Conservation (phyloP, 2,329 filamentous ascomycete genomes). For the Stachybotrys elegans region DNA sequence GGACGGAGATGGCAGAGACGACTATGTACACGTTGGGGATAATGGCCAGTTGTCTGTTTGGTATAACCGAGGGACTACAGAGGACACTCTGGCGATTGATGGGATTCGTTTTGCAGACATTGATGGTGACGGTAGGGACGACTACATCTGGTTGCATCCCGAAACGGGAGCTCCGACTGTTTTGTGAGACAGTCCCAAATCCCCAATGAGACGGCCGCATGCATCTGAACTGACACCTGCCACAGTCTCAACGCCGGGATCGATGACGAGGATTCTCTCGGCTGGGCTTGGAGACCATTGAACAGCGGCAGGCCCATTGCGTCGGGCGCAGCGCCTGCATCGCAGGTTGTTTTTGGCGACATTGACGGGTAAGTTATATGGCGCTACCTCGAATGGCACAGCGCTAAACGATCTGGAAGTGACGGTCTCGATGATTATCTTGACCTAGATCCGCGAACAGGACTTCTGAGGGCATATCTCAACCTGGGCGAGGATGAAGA, state of each 20-base stretch:
- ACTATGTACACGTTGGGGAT: constrained; percentile 11
- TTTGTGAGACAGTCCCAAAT: constrained; percentile 7
- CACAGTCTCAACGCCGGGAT: neutral
- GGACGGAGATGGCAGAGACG: constrained; percentile 10
- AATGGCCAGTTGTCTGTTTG: constrained; percentile 4
- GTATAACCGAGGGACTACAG: constrained; percentile 9
- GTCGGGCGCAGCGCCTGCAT: constrained; percentile 6
- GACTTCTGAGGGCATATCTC: constrained; percentile 5
- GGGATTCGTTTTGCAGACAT: constrained; percentile 12
- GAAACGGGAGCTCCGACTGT: constrained; percentile 5
- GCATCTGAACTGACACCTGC: too few species aligned
- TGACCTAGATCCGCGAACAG: constrained; percentile 6
- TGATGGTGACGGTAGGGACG: constrained; percentile 8
- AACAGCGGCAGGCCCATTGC: constrained; percentile 9
- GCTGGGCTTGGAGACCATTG: constrained; percentile 3
- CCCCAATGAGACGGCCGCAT: too few species aligned
- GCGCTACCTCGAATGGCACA: neutral
- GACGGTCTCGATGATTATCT: constrained; percentile 11
- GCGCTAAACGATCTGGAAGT: neutral
- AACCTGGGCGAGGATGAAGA: neutral
- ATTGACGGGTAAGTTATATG: constrained; percentile 7
- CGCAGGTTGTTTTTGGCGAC: constrained; percentile 10
- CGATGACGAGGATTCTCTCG: neutral
- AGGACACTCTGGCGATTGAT: constrained; percentile 6
- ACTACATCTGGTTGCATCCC: constrained; percentile 14